Evolutionary conservation across 495 filamentous ascomycete species (phyloP), one percentile per base, ranked within the genome.

Genomic region (Aspergillus haitiensis): DNA sequence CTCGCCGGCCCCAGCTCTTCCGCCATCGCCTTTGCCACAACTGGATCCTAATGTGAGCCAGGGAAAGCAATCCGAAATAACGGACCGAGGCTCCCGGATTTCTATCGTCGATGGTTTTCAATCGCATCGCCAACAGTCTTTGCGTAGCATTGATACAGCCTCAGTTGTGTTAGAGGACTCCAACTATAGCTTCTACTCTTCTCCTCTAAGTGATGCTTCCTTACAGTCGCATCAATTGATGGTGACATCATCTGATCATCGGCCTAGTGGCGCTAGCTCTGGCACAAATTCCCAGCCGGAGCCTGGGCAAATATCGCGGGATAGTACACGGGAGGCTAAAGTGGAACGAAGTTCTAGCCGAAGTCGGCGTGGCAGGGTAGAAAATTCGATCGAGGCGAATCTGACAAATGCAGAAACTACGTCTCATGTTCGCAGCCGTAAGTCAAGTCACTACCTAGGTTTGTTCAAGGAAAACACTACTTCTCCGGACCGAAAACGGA

Each of bases 381-480:
- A 96, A 59, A 89, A 88, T 70, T 89, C 88, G 16, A 93, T 97
- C 64, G 85, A 90, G 60, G 92, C 92, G 44, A 91, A 87, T 39
- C 69, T 96, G 52, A 78, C 88, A 5, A 88, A 89, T 36, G 78
- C 82, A 39, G 93, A 97, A 67, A 87, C 82, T 32, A 64, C 74
- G n/a, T 72, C 75, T n/a, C 88, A 91, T 69, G 84, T 84, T 52
- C 86, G 94, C 61, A 97, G 92, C 73, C 86, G 94, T 59, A 98
- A 98, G 75, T 88, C 93, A 47, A 96, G 91, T 69, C 93, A 98
- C 71, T 91, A 89, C 66, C 73, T 98, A 47, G 85, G 94, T 4
- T 81, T 97, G 52, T 98, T 98, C 80, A 94, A 91, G 70, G 91
- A 97, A 67, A 94, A 92, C 59, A 88, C 91, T 27, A 75, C 75